These are phyloP conservation scores for Leucosporidium yakuticum DNA, from an alignment of 768 basidiomycete species.

Conservation along the genomic window DNA sequence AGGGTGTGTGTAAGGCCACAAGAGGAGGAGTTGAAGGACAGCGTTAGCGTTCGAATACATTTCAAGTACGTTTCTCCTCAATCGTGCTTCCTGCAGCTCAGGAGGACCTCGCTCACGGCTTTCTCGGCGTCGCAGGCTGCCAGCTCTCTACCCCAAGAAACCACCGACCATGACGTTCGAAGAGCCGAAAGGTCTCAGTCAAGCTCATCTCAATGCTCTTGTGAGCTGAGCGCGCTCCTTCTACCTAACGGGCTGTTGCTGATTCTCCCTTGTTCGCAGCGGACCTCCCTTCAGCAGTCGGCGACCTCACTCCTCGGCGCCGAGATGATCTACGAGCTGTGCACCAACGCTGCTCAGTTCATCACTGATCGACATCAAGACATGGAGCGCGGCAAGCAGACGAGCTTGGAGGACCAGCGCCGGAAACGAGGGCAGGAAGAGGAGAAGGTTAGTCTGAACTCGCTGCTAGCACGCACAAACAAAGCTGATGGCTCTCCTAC, in stretches of 20 bases:
- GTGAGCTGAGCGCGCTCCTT: not conserved
- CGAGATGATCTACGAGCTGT: slow-evolving; percentile 33
- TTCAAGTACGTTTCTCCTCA: slow-evolving; percentile 22
- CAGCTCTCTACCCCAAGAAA: slow-evolving; percentile 25
- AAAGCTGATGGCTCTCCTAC: not conserved
- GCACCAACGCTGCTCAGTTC: slow-evolving; percentile 20
- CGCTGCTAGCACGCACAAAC: too few relatives aligned
- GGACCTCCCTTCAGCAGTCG: slow-evolving; percentile 1
- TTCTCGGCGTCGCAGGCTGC: slow-evolving; percentile 14
- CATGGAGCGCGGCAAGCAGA: slow-evolving; percentile 25
- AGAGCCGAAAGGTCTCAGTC: slow-evolving; percentile 17
- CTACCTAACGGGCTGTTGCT: not conserved
- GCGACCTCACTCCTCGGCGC: slow-evolving; percentile 13
- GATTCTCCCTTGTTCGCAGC: not conserved
- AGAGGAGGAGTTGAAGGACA: slow-evolving; percentile 30
- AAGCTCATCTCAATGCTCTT: slow-evolving; percentile 16
- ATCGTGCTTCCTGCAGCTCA: not conserved
- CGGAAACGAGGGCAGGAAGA: slow-evolving; percentile 20
- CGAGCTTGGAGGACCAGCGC: slow-evolving; percentile 18
- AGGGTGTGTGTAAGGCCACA: slow-evolving; percentile 26
- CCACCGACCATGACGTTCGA: slow-evolving; percentile 18
- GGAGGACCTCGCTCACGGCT: not conserved
- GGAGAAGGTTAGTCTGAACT: slow-evolving; percentile 13
- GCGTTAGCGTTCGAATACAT: slow-evolving; percentile 22
- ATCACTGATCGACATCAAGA: slow-evolving; percentile 33